Evolutionary conservation across 192 early-diverging fungal genomes (phyloP), one percentile per base, ranked within the genome.

Genomic region (Irineochytrium annulatum): DNA sequence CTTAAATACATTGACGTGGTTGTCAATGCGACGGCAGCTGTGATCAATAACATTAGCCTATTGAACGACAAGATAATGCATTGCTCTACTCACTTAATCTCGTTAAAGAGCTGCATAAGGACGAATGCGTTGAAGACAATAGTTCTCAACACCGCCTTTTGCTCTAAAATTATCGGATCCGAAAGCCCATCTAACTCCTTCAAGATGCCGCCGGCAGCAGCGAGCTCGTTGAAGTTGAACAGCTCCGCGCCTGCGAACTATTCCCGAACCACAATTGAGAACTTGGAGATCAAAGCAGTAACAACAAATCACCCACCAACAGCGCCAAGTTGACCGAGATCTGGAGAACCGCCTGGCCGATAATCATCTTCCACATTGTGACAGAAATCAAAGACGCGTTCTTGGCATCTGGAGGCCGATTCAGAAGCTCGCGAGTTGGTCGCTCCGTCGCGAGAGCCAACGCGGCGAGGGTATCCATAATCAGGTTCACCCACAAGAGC

Each of bases 41-140:
- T 54, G 35, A 69, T 24, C 0, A 67, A 46, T 0, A 22, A 67
- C 28, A 26, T 41, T 55, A n/a, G 32, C 27, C 4, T 22, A 62
- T 3, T 4, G 11, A 46, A 24, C 11, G 51, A 45, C 26, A 37
- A 44, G 33, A 51, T 26, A 62, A 37, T 16, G 29, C 33, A 22
- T 32, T 39, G 20, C 16, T 16, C 33, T 84, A 80, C 62, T n/a
- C 70, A 69, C 69, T 93, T 95, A 78, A 95, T 80, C 76, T 91
- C 85, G 78, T 91, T 92, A 62, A 93, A 92, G 31, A 93, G 77
- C 72, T 95, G 93, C 59, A 89, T 79, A 64, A 90, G 90, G 1
- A 94, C 89, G 73, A 97, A 97, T 2, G 90, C 85, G 68, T 93
- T 97, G 70, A 94, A 97, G 22, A 97, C 88, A 51, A 94, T 67